A percentile compares a stretch with the other conserved stretches of the same genome.
phyloP scores from a whole-genome alignment of 2,329 filamentous ascomycete genomes.

The Eutypella sp. region DNA sequence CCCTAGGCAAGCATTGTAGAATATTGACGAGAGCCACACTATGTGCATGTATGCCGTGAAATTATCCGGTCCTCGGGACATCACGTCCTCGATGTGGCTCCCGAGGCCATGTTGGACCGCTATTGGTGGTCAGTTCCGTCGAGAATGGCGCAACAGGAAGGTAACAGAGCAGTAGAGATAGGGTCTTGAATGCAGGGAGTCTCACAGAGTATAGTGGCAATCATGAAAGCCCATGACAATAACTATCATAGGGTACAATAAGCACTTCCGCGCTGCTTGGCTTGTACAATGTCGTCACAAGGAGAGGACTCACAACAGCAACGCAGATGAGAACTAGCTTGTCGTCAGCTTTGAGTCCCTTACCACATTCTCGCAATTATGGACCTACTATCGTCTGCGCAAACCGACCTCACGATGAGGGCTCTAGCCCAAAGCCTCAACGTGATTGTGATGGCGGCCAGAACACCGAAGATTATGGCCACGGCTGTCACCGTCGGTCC shows the following conservation, averaged over 20 bases:
- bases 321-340: constrained; percentile 3
- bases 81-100: constrained; percentile 9
- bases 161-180: too few species aligned
- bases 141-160: too few species aligned
- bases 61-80: constrained; percentile 13
- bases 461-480: not conserved
- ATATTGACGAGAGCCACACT: constrained; percentile 41
- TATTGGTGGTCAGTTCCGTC: not conserved
- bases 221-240: constrained; percentile 8
- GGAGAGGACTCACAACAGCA: constrained; percentile 2
- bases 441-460: not conserved
- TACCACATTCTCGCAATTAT: not conserved
- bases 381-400: not conserved
- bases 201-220: constrained; percentile 2
- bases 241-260: too few species aligned
- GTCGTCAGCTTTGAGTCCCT: not conserved
- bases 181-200: too few species aligned
- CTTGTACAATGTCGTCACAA: not conserved
- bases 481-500: not conserved
- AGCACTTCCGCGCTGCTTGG: too few species aligned
- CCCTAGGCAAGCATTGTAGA: constrained; percentile 41
- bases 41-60: constrained; percentile 13
- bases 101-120: constrained; percentile 9
- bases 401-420: not conserved
- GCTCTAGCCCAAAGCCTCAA: not conserved